Base-by-base conservation (phyloP, 225 moss, liverwort and hornwort species). In the Pseudisothecium myosuroides region DNA sequence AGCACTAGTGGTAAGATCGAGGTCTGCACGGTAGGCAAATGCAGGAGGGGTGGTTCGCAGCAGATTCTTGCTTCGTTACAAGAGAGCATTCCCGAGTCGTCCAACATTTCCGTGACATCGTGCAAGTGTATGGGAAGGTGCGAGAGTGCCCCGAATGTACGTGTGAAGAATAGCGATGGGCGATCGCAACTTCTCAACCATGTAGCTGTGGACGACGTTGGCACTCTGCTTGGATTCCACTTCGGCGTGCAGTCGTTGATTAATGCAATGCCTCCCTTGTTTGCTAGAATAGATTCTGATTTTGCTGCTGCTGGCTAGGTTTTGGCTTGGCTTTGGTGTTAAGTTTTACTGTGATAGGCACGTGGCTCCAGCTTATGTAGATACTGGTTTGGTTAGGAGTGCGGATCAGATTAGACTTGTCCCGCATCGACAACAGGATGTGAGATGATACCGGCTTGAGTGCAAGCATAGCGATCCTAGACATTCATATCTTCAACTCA, bases 71-170 rank as follows among this genome's bases (percentile, higher is more conserved):
- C 88, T 28, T 88, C 93, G 11, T 88, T 94, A 22, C 92, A 63
- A 67, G 92, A 74, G 80, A 90, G 85, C 73, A 81, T 93, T 67
- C 89, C 92, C 11, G 90, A 86, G 34, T 84, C 88, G 50, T 87
- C 92, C 8, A 84, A 88, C 29, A 89, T 94, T 52, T 76, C 81
- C 19, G 93, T 91, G 83, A 93, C 93, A 22, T 81, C 93, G 27
- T 93, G 94, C 91, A 94, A 94, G 87, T 94, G 94, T n/a, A 92
- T 93, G 93, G 93, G 93, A 18, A 92, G 92, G 87, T 94, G 94
- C 91, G 92, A 94, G 87, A 88, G 87, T 78, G 91, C 94, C 6
- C 93, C 94, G 68, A 94, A 93, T 64, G 81, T 94, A 4, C 93
- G 91, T 28, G 87, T 93, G 75, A 90, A 74, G 81, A 93, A 89